phyloP scores from a whole-genome alignment of 495 filamentous ascomycete genomes.

The Astrocystis sublimbata region DNA sequence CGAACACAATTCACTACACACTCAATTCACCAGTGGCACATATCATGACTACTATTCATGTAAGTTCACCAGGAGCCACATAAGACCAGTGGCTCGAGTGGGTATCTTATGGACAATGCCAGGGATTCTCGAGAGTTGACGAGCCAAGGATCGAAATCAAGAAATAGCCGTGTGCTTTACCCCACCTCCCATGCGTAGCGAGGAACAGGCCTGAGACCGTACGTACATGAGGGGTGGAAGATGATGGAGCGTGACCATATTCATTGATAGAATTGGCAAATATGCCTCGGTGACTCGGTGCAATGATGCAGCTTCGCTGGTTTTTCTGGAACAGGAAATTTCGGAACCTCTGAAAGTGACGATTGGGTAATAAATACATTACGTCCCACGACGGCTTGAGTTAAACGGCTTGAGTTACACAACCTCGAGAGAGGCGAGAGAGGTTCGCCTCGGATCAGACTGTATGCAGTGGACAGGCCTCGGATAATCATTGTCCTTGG shows the following conservation, averaged over 20 bases:
- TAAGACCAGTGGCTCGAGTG: too few relatives aligned
- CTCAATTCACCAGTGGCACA: too few relatives aligned
- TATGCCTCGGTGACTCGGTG: constrained; percentile 29
- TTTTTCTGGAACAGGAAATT: background rate
- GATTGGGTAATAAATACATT: constrained; percentile 13
- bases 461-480: background rate
- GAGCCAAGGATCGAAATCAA: constrained; percentile 1
- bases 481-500: background rate
- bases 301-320: constrained; percentile 22
- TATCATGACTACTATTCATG: too few relatives aligned
- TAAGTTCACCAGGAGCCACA: too few relatives aligned
- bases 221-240: background rate
- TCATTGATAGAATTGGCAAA: constrained; percentile 23
- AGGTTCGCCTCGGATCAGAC: too few relatives aligned
- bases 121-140: background rate
- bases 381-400: constrained; percentile 8
- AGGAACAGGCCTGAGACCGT: background rate
- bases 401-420: too few relatives aligned
- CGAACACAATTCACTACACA: too few relatives aligned
- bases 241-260: background rate
- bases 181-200: background rate
- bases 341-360: background rate
- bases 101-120: background rate
- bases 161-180: background rate
- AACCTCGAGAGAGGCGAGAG: background rate